Evolutionary conservation across 805 yeast genomes (phyloP).

Genomic region (Spathaspora gorwiae): DNA sequence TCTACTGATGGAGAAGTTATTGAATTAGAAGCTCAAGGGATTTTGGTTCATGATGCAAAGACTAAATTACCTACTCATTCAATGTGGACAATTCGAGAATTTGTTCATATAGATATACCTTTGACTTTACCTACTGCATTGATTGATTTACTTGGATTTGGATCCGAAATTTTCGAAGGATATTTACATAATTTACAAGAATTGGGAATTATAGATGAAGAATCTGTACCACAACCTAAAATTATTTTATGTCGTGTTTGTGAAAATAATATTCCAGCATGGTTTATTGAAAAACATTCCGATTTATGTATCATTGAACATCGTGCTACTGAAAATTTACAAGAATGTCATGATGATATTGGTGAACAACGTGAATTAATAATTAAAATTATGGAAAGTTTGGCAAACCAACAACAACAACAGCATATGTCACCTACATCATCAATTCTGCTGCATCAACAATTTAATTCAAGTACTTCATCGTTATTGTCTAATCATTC

Average conservation of each 20-base stretch:
- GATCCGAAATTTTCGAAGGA: slow-evolving; percentile 75
- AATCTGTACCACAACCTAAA: slow-evolving; percentile 71
- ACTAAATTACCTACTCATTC: slow-evolving; percentile 68
- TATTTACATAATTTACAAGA: slow-evolving; percentile 65
- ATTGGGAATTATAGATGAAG: slow-evolving; percentile 58
- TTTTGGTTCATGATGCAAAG: slow-evolving; percentile 61
- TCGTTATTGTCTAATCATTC: slow-evolving; percentile 5
- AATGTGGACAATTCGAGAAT: slow-evolving; percentile 90
- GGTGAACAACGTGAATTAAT: slow-evolving; percentile 63
- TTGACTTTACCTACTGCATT: slow-evolving; percentile 67
- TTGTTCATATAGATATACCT: slow-evolving; percentile 56
- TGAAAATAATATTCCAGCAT: slow-evolving; percentile 83
- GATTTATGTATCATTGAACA: slow-evolving; percentile 85
- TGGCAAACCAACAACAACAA: slow-evolving; percentile 15
- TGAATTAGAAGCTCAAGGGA: slow-evolving; percentile 92
- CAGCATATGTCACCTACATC: slow-evolving; percentile 2
- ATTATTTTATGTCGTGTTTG: slow-evolving; percentile 86
- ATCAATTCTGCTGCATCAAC: slow-evolving; percentile 9
- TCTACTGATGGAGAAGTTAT: slow-evolving; percentile 57
- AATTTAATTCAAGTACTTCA: neutral
- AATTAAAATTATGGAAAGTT: slow-evolving; percentile 36
- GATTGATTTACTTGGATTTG: slow-evolving; percentile 80
- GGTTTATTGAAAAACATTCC: slow-evolving; percentile 94
- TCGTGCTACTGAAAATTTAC: slow-evolving; percentile 71
- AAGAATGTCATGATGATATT: slow-evolving; percentile 67